Evolutionary conservation across 345 rosid genomes (phyloP), one percentile per base, ranked within the genome.

Genomic region (Eucalyptus regnans): DNA sequence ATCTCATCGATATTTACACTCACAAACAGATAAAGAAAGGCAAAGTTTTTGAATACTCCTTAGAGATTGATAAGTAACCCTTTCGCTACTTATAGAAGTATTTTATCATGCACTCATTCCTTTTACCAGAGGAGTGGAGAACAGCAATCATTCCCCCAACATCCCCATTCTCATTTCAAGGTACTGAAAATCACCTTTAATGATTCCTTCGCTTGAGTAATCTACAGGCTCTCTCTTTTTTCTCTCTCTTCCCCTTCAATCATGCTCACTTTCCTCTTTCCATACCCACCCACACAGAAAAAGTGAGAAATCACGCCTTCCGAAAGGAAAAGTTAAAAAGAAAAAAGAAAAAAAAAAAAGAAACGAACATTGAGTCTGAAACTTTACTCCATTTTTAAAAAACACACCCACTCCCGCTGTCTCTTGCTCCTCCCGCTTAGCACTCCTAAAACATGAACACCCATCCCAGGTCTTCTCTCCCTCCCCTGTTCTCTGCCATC

Each of bases 111-210:
- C 46, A 60, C n/a, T 66, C 62, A 44, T 25, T 58, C 50, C 91
- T 66, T 88, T 89, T 87, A 62, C 33, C 79, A 89, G 49, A 87
- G 86, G 91, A 92, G 94, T 93, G 96, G 96, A 94, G 92, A 93
- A 94, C 97, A 94, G 86, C 98, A 95, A 97, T 97, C 92, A 97
- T 97, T 90, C 89, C 66, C 90, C 49, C 95, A 94, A 93, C 86
- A 56, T 86, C 50, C 33, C 41, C 17, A 14, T 50, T 86, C 92
- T 54, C 88, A 68, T 89, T 71, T 89, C 91, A 89, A 85, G 90
- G 87, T 79, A 27, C 71, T 86, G 25, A 29, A 43, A 76, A 50
- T n/a, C 3, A 18, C 87, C 95, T 92, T 95, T 94, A 93, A 90
- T 91, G 90, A 92, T 88, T 48, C 56, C 66, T 51, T 71, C 87